Evolutionary conservation across 2,329 filamentous ascomycete genomes (phyloP).

Genomic region (Geosmithia morbida): DNA sequence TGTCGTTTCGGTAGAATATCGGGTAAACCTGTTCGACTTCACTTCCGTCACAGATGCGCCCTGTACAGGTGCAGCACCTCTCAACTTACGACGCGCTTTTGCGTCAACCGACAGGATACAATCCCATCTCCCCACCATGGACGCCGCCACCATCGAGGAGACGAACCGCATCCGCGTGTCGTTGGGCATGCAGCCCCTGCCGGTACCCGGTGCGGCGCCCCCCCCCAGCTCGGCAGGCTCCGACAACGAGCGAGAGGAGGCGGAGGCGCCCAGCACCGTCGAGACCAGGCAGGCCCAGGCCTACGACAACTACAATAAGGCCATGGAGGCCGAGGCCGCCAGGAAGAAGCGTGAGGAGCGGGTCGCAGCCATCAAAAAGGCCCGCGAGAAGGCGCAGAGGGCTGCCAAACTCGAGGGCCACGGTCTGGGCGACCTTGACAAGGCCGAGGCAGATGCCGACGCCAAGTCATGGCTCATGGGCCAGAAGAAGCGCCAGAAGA

Average conservation of each 20-base stretch:
- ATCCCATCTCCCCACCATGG: constrained; percentile 24
- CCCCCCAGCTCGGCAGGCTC: constrained; percentile 30
- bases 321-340: constrained; percentile 55
- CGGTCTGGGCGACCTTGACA: constrained; percentile 59
- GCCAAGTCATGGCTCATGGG: constrained; percentile 77
- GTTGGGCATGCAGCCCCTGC: constrained; percentile 79
- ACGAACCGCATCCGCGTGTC: constrained; percentile 83
- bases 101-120: background rate
- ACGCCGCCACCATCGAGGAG: constrained; percentile 72
- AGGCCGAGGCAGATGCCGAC: constrained; percentile 52
- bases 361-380: constrained; percentile 73
- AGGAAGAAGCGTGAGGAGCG: constrained; percentile 70
- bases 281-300: constrained; percentile 63
- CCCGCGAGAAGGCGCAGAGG: constrained; percentile 69
- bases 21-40: background rate
- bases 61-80: no score
- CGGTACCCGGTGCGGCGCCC: constrained; percentile 54
- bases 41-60: no score
- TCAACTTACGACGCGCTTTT: no score
- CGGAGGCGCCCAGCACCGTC: constrained; percentile 63
- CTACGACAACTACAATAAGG: constrained; percentile 57
- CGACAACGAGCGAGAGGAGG: constrained; percentile 33
- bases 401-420: constrained; percentile 65
- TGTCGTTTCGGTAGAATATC: background rate
- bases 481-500: constrained; percentile 88